A percentile compares a stretch with the other conserved stretches of the same genome.
These are phyloP conservation scores for Schizophyllum commune DNA, from an alignment of 1,284 basidiomycete genomes.

Conservation along the genomic window DNA sequence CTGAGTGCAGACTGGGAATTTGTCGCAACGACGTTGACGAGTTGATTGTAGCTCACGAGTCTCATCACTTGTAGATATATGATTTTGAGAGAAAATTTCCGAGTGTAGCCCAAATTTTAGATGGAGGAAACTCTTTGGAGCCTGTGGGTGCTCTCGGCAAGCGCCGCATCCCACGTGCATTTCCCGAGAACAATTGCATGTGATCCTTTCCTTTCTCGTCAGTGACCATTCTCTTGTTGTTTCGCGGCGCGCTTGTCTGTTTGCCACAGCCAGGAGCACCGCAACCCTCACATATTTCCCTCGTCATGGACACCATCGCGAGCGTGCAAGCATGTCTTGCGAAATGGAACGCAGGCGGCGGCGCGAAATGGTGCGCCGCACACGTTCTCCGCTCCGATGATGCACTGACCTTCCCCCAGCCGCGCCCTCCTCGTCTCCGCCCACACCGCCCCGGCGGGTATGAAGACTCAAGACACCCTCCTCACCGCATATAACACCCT, in stretches of 20 bases:
- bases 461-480: slow-evolving; percentile 43
- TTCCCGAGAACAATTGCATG: background rate
- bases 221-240: background rate
- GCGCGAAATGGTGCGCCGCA: slow-evolving; percentile 48
- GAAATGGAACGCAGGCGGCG: slow-evolving; percentile 50
- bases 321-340: slow-evolving; percentile 37
- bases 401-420: slow-evolving; percentile 9
- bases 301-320: slow-evolving; percentile 44
- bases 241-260: background rate
- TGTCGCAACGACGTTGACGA: background rate
- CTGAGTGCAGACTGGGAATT: background rate
- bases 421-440: slow-evolving; percentile 34
- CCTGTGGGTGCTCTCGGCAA: too few relatives aligned
- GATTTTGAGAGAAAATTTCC: too few relatives aligned
- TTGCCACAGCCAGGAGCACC: background rate
- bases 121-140: too few relatives aligned
- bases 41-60: background rate
- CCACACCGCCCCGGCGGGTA: slow-evolving; percentile 38
- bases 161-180: background rate
- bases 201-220: background rate
- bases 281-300: background rate
- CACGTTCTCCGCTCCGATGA: slow-evolving; percentile 5
- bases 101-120: too few relatives aligned
- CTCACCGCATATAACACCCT: slow-evolving; percentile 61
- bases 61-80: too few relatives aligned